Conservation (phyloP, 169 alveolate species). For the Plasmodium coatneyi region DNA sequence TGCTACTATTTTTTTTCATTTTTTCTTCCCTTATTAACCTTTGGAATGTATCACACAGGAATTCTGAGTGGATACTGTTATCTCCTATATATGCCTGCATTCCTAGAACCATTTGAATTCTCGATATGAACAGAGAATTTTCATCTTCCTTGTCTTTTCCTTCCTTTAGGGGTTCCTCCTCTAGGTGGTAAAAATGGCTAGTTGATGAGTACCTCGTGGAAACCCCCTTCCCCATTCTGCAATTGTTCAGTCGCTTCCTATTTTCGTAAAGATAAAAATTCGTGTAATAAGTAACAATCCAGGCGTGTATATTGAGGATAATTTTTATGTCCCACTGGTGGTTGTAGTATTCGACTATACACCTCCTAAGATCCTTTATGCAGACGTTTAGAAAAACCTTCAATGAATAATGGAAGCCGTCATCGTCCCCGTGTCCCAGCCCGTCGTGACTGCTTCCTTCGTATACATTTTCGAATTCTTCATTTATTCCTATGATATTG, state of each 20-base stretch:
- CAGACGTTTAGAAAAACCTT: conserved; percentile 56
- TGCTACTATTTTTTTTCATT: conserved; percentile 68
- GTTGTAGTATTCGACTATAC: conserved; percentile 38
- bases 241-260: conserved; percentile 20
- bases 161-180: background rate
- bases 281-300: conserved; percentile 68
- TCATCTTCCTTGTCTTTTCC: background rate
- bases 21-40: conserved; percentile 65
- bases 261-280: conserved; percentile 55
- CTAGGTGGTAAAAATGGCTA: background rate
- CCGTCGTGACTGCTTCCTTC: background rate
- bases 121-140: conserved; percentile 12
- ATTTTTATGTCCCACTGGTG: conserved; percentile 53
- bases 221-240: background rate
- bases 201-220: background rate
- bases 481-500: conserved; percentile 57
- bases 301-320: conserved; percentile 57
- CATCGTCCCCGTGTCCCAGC: background rate
- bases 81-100: conserved; percentile 70
- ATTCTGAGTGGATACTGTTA: conserved; percentile 66
- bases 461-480: conserved; percentile 54
- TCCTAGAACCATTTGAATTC: conserved; percentile 68
- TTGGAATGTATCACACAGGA: conserved; percentile 57
- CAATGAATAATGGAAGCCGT: conserved; percentile 23
- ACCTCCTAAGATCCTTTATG: conserved; percentile 57